These are phyloP conservation scores for Aquilaria yunnanensis DNA, from an alignment of 345 rosid genomes.

Conservation along the genomic window DNA sequence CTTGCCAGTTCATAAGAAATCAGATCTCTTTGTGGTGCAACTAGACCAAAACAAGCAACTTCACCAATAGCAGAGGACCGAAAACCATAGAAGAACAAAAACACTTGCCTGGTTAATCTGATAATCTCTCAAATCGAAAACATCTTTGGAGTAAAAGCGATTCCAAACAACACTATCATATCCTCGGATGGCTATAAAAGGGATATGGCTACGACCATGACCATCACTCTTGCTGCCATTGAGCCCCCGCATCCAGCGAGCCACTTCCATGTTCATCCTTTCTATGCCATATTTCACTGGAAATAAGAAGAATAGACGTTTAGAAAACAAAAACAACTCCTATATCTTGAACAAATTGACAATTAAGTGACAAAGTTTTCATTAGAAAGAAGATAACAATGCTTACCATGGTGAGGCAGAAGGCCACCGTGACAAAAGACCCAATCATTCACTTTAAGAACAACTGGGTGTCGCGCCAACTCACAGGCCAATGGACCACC, in stretches of 20 bases:
- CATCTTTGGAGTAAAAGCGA: slow-evolving; percentile 75
- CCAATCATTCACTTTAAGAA: slow-evolving; percentile 84
- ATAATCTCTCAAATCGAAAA: slow-evolving; percentile 46
- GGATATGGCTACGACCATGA: slow-evolving; percentile 38
- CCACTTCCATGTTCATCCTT: slow-evolving; percentile 78
- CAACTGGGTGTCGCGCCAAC: slow-evolving; percentile 63
- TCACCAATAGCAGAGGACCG: no score
- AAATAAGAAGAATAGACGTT: slow-evolving; percentile 27
- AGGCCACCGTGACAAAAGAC: slow-evolving; percentile 95
- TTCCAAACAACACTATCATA: slow-evolving; percentile 92
- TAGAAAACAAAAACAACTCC: slow-evolving; percentile 9
- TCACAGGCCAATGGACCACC: slow-evolving; percentile 85
- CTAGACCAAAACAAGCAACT: no score
- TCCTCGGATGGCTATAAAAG: slow-evolving; percentile 75
- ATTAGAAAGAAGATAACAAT: slow-evolving; percentile 1
- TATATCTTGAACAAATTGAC: not conserved
- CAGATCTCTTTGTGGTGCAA: no score
- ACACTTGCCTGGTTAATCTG: slow-evolving; percentile 62
- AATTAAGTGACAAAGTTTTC: slow-evolving; percentile 1
- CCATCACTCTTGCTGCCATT: slow-evolving; percentile 32
- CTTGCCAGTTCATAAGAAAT: no score
- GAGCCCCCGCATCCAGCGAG: slow-evolving; percentile 81
- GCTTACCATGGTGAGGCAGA: slow-evolving; percentile 87
- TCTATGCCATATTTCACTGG: slow-evolving; percentile 78
- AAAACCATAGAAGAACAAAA: not conserved